Evolutionary conservation across 176 grass and related monocot genomes (phyloP).

Genomic region (Aechmea fasciata): DNA sequence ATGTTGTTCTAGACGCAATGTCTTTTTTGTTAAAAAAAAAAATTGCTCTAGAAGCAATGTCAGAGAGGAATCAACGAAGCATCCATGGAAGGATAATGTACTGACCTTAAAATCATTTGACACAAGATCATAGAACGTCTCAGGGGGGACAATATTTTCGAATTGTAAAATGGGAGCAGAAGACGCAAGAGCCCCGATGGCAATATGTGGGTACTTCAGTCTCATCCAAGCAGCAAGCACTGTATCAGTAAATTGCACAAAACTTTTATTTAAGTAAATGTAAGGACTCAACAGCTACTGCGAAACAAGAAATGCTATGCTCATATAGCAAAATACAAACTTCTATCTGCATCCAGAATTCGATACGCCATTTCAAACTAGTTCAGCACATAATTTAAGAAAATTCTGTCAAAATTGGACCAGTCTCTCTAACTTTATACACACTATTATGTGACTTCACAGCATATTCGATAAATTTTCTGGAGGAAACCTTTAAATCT

Average conservation of each 20-base stretch:
- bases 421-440: too few species aligned
- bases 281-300: neutral
- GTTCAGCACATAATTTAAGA: too few species aligned
- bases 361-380: too few species aligned
- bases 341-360: too few species aligned
- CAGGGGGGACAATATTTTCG: slow-evolving; percentile 73
- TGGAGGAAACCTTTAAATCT: too few species aligned
- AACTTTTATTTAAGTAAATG: neutral
- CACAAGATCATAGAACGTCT: slow-evolving; percentile 77
- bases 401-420: too few species aligned
- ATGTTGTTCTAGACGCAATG: too few species aligned
- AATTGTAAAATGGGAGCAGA: slow-evolving; percentile 95
- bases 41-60: too few species aligned
- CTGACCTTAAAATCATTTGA: slow-evolving; percentile 88
- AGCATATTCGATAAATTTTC: too few species aligned
- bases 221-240: slow-evolving; percentile 99
- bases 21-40: too few species aligned
- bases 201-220: slow-evolving; percentile 86
- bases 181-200: slow-evolving; percentile 63
- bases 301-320: neutral
- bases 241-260: slow-evolving; percentile 15
- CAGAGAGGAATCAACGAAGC: too few species aligned
- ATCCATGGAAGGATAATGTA: neutral
- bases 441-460: too few species aligned
- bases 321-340: neutral